These are phyloP conservation scores for Coniochaeta prunicola DNA, from an alignment of 2,329 filamentous ascomycete genomes.

Conservation along the genomic window DNA sequence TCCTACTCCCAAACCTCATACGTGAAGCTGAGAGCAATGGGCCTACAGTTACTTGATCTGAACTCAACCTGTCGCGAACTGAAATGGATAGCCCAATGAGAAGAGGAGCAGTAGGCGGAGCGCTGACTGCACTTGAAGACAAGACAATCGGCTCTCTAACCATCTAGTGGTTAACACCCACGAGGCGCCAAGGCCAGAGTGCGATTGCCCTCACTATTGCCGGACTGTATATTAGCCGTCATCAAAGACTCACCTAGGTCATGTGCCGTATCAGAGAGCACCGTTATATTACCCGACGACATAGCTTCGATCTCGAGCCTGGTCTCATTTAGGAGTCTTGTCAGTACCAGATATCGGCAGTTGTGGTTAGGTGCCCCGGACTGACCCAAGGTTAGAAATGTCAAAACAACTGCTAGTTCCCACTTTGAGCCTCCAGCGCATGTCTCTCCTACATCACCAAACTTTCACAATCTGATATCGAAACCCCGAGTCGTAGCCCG, in stretches of 20 bases:
- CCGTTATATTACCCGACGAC: constrained; percentile 17
- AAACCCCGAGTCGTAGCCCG: not conserved
- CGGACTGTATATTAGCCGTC: constrained; percentile 3
- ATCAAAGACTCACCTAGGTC: not conserved
- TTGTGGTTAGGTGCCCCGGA: constrained; percentile 9
- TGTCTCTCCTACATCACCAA: not conserved
- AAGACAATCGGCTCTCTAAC: too few species aligned
- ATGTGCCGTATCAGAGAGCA: constrained; percentile 7
- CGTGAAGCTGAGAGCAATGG: too few species aligned
- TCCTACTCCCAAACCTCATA: too few species aligned
- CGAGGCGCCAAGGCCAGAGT: not conserved
- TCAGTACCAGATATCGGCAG: constrained; percentile 6
- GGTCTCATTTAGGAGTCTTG: constrained; percentile 4
- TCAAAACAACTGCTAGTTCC: not conserved
- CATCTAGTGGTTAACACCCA: not conserved
- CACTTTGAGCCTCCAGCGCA: not conserved
- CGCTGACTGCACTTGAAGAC: not conserved
- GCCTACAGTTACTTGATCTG: too few species aligned
- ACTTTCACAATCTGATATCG: too few species aligned
- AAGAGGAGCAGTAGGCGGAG: too few species aligned
- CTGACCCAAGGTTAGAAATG: not conserved
- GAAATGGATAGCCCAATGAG: too few species aligned
- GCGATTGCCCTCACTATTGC: not conserved
- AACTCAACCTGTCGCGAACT: too few species aligned
- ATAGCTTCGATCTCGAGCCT: constrained; percentile 15